phyloP scores from a whole-genome alignment of 202 grass and related monocot species.

The Panicum hallii region DNA sequence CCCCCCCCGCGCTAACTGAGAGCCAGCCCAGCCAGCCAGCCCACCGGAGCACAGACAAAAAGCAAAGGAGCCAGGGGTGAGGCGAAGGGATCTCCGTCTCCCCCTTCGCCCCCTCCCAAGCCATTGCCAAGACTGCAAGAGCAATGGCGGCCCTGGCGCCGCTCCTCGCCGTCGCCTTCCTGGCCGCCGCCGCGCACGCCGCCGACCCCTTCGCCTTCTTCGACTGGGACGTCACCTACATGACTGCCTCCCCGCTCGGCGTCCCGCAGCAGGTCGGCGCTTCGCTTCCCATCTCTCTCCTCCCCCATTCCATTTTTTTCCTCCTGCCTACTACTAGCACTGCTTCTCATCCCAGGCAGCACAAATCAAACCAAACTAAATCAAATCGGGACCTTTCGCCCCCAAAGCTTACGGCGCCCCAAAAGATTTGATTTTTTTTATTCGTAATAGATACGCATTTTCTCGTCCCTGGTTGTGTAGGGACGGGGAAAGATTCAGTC shows the following conservation, averaged over 20 bases:
- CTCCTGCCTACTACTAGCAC: too few relatives aligned
- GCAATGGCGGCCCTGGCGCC: conserved; percentile 40
- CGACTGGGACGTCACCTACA: conserved; percentile 95
- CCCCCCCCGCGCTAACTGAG: too few relatives aligned
- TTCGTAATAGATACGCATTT: too few relatives aligned
- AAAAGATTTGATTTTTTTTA: conserved; percentile 11
- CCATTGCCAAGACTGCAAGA: neutral
- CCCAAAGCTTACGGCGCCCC: neutral
- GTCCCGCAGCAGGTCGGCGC: conserved; percentile 64
- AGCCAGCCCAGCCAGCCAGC: too few relatives aligned
- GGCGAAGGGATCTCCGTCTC: neutral
- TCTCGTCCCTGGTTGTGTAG: neutral
- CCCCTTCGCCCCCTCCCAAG: neutral
- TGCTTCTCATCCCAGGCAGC: neutral
- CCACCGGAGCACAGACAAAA: too few relatives aligned
- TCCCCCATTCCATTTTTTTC: neutral
- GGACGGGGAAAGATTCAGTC: neutral
- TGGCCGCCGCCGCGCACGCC: conserved; percentile 48
- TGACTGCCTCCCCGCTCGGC: conserved; percentile 88
- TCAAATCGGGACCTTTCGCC: neutral
- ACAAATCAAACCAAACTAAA: neutral
- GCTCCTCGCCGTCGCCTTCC: conserved; percentile 27
- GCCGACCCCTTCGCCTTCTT: conserved; percentile 78
- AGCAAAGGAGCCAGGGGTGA: too few relatives aligned
- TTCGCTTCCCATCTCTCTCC: accelerated